Conservation (phyloP, 2,329 filamentous ascomycete species). For the Aspergillus neoniger region DNA sequence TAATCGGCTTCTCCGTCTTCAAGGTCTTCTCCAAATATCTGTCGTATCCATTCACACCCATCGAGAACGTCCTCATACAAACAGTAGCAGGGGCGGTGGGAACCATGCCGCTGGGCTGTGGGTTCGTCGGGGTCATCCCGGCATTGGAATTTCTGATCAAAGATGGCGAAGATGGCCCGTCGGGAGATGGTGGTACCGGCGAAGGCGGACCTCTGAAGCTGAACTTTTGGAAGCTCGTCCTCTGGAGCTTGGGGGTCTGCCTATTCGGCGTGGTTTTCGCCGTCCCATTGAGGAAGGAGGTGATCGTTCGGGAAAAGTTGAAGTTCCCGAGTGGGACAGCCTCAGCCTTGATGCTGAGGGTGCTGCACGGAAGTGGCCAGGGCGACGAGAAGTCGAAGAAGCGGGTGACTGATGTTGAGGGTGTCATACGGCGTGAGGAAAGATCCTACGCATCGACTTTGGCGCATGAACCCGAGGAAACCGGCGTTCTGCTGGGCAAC, state of each 20-base stretch:
- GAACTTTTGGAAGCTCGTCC: slow-evolving; percentile 72
- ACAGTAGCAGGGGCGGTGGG: slow-evolving; percentile 94
- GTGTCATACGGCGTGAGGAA: slow-evolving; percentile 27
- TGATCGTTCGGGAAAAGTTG: slow-evolving; percentile 88
- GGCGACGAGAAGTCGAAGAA: slow-evolving; percentile 45
- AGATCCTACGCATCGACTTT: slow-evolving; percentile 31
- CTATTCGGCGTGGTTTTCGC: slow-evolving; percentile 98
- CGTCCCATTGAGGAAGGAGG: slow-evolving; percentile 83
- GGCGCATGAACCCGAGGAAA: slow-evolving; percentile 40
- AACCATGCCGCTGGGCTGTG: slow-evolving; percentile 93
- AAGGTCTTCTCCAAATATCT: slow-evolving; percentile 73
- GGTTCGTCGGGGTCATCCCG: slow-evolving; percentile 92
- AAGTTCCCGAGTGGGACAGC: slow-evolving; percentile 96
- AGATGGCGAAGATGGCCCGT: slow-evolving; percentile 74
- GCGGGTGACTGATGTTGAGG: slow-evolving; percentile 15
- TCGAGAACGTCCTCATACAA: slow-evolving; percentile 96
- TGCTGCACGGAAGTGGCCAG: slow-evolving; percentile 69
- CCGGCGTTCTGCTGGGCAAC: slow-evolving; percentile 55
- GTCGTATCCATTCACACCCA: slow-evolving; percentile 80
- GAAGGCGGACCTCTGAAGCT: slow-evolving; percentile 78
- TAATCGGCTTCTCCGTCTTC: slow-evolving; percentile 95
- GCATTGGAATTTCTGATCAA: slow-evolving; percentile 84
- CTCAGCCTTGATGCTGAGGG: slow-evolving; percentile 87
- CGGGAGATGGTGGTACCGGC: slow-evolving; percentile 68
- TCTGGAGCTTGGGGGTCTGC: slow-evolving; percentile 91